phyloP scores from a whole-genome alignment of 208 protist species.

The Novymonas esmeraldas region DNA sequence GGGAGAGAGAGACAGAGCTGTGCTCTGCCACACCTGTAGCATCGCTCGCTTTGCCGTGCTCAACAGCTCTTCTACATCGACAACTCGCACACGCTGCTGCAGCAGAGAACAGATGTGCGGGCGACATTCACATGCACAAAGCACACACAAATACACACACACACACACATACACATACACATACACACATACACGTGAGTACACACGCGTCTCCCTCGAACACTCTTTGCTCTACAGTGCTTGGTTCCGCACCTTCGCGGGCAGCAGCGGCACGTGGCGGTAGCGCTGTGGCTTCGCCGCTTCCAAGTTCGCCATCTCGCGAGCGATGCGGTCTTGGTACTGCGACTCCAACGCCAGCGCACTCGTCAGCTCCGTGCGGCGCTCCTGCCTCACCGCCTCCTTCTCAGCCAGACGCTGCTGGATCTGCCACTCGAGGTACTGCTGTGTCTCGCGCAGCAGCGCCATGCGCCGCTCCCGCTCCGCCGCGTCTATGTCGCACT shows the following conservation, averaged over 20 bases:
- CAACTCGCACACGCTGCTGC: neutral
- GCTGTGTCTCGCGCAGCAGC: constrained; percentile 68
- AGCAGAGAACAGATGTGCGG: neutral
- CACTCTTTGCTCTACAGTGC: constrained; percentile 50
- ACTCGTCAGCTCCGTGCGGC: constrained; percentile 54
- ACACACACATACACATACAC: neutral
- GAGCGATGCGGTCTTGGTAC: constrained; percentile 65
- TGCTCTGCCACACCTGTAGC: no score
- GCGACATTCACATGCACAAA: neutral
- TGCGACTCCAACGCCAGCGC: constrained; percentile 54
- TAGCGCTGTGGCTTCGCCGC: constrained; percentile 77
- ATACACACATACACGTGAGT: neutral
- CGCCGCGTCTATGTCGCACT: constrained; percentile 42
- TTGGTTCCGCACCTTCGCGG: constrained; percentile 36
- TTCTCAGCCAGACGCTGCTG: constrained; percentile 44
- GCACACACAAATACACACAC: neutral
- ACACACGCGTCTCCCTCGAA: no score
- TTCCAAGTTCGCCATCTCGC: constrained; percentile 80
- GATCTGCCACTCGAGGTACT: constrained; percentile 74
- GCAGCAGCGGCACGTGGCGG: constrained; percentile 71
- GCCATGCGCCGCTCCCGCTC: constrained; percentile 48
- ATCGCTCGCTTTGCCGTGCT: no score
- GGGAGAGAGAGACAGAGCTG: neutral
- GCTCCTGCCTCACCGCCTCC: constrained; percentile 41
- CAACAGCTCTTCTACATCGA: neutral